Evolutionary conservation across 1,139 yeast species (phyloP).

Genomic region (Taiozyma onychis): DNA sequence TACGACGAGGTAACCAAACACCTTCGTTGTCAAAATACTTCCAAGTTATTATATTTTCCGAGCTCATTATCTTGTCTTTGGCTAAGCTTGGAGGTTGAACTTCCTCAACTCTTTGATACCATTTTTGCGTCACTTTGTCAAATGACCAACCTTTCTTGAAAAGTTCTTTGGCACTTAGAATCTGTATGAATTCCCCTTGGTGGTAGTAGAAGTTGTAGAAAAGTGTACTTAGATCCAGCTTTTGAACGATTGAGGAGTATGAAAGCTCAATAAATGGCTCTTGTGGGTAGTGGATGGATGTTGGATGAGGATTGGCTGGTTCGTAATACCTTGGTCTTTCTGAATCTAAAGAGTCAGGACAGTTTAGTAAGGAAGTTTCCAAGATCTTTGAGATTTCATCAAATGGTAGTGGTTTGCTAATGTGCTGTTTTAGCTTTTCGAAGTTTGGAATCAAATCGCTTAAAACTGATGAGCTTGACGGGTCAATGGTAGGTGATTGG

Average conservation of each 20-base stretch:
- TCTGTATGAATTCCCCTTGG: constrained; percentile 65
- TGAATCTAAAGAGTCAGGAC: constrained; percentile 92
- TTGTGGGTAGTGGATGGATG: constrained; percentile 87
- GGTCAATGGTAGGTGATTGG: constrained; percentile 5
- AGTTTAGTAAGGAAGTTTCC: constrained; percentile 73
- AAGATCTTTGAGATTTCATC: constrained; percentile 46
- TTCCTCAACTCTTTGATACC: constrained; percentile 68
- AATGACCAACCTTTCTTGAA: constrained; percentile 83
- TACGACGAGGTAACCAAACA: constrained; percentile 82
- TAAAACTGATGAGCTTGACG: constrained; percentile 1
- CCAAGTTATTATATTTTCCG: constrained; percentile 56
- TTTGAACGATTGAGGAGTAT: constrained; percentile 45
- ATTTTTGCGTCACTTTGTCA: constrained; percentile 69
- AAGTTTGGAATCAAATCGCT: constrained; percentile 36
- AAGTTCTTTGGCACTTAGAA: constrained; percentile 80
- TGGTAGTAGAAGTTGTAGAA: constrained; percentile 86
- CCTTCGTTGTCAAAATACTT: constrained; percentile 87
- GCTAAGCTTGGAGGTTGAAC: constrained; percentile 21
- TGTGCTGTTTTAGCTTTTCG: constrained; percentile 38
- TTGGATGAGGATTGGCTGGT: constrained; percentile 84
- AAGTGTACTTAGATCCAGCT: constrained; percentile 81
- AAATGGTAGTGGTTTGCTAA: constrained; percentile 49
- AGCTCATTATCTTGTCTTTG: constrained; percentile 25
- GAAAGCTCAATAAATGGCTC: constrained; percentile 48
- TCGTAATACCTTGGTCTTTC: constrained; percentile 79